Evolutionary conservation across 306 rosid genomes (phyloP), one percentile per base, ranked within the genome.

Genomic region (Sicyos edulis): DNA sequence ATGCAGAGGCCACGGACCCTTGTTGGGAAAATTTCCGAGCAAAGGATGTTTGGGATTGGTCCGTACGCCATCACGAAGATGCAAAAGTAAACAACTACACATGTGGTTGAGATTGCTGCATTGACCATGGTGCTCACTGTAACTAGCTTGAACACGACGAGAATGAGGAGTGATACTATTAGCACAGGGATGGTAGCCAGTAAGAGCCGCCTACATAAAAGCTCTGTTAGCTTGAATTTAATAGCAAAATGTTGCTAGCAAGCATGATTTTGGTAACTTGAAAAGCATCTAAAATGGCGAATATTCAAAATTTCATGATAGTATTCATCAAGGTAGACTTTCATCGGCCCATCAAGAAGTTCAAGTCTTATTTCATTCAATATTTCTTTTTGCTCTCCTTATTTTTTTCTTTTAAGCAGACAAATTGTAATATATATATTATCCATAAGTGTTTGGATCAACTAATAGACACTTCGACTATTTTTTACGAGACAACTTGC

Each of bases 1-100:
- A 86, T 86, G 88, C 93, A 88, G 72, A 90, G 83, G 67, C 93
- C 96, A 14, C 93, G 93, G 40, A 88, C 96, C 79, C 89, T 86
- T 1, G 96, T 90, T 0, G 88, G 96, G 49, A 90, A 90, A 19
- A 90, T 90, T 84, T 90, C 96, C 0, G 93, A 77, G 82, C 91
- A 84, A 19, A 90, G 87, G 72, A 90, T 88, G 78, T 90, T 90
- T 55, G 93, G 96, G 70, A 90, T 79, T 26, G 96, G 93, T 16
- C 96, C 96, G 51, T 86, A 90, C 19, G 81, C 96, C 88, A 34
- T 81, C 29, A 90, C 96, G 61, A 90, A 87, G 77, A 32, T 13
- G 76, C 91, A 90, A 80, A 90, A 90, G 71, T 87, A 90, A 19
- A 79, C 22, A 4, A 90, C 37, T 40, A 90, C 93, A 67, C 96